Conservation (phyloP, 345 rosid genomes). For the Diplotaxis tenuifolia region DNA sequence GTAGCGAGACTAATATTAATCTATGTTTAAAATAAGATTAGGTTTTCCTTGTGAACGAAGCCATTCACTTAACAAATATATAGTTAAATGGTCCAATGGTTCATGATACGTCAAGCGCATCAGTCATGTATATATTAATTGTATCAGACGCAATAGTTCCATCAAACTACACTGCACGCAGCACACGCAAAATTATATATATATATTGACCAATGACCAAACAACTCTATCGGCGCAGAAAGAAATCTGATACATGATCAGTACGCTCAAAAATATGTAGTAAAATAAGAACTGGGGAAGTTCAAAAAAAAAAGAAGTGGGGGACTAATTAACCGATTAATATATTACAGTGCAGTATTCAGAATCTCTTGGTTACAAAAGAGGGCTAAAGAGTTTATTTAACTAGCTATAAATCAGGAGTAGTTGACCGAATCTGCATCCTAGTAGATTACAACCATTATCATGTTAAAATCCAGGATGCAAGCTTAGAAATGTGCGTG, state of each 20-base stretch:
- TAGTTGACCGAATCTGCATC: not conserved
- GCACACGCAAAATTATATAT: not conserved
- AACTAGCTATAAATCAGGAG: too few relatives aligned
- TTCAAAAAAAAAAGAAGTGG: not conserved
- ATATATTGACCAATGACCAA: not conserved
- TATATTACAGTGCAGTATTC: not conserved
- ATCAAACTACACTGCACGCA: not conserved
- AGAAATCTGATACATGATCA: not conserved
- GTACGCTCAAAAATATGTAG: not conserved
- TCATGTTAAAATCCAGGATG: not conserved
- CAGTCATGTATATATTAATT: not conserved
- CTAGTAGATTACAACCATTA: not conserved
- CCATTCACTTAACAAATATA: conserved; percentile 17
- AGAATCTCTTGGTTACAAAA: not conserved
- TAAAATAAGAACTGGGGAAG: not conserved
- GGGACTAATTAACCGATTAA: not conserved
- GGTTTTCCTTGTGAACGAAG: conserved; percentile 1
- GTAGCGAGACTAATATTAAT: not conserved
- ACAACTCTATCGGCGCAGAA: not conserved
- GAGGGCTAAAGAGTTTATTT: not conserved
- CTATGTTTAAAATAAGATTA: conserved; percentile 7
- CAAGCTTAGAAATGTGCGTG: not conserved
- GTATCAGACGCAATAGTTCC: not conserved
- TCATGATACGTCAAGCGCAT: conserved; percentile 14
- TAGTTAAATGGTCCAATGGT: conserved; percentile 16